Evolutionary conservation across 1,284 basidiomycete genomes (phyloP).

Genomic region (Flammula alnicola): DNA sequence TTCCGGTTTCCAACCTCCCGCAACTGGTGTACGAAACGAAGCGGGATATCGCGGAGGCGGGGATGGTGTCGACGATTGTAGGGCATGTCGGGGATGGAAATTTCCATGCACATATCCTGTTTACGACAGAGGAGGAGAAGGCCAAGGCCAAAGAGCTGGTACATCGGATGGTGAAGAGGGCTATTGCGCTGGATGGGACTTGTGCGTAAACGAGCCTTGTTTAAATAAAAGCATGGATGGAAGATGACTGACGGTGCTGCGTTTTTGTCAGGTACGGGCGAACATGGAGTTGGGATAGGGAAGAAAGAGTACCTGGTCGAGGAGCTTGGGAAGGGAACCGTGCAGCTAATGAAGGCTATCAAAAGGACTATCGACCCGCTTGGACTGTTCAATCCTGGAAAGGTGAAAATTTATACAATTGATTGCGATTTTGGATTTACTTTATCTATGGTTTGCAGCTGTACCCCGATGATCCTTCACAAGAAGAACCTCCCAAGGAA

Average conservation of each 20-base stretch:
- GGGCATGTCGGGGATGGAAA: slow-evolving; percentile 89
- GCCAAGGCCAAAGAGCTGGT: slow-evolving; percentile 55
- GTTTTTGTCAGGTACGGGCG: slow-evolving; percentile 58
- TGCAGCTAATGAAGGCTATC: slow-evolving; percentile 84
- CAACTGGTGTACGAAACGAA: slow-evolving; percentile 78
- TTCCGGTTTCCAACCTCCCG: slow-evolving; percentile 82
- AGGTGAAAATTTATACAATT: slow-evolving; percentile 54
- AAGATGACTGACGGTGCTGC: slow-evolving; percentile 36
- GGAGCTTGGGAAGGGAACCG: slow-evolving; percentile 84
- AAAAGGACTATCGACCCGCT: slow-evolving; percentile 80
- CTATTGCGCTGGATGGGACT: slow-evolving; percentile 78
- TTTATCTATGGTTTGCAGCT: slow-evolving; percentile 6
- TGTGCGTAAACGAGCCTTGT: slow-evolving; percentile 48
- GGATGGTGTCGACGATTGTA: slow-evolving; percentile 68
- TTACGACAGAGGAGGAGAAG: slow-evolving; percentile 66
- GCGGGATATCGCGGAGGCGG: slow-evolving; percentile 65
- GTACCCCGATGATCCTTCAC: slow-evolving; percentile 15
- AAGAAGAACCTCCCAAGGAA: too few relatives aligned
- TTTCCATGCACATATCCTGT: slow-evolving; percentile 62
- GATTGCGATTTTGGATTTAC: not conserved
- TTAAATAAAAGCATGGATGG: not conserved
- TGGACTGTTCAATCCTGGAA: slow-evolving; percentile 85
- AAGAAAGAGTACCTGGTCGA: slow-evolving; percentile 76
- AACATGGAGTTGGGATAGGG: slow-evolving; percentile 90
- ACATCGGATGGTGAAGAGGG: slow-evolving; percentile 71